A percentile compares a stretch with the other conserved stretches of the same genome.
Conservation (phyloP, 805 yeast species). For the Hanseniaspora valbyensis region DNA sequence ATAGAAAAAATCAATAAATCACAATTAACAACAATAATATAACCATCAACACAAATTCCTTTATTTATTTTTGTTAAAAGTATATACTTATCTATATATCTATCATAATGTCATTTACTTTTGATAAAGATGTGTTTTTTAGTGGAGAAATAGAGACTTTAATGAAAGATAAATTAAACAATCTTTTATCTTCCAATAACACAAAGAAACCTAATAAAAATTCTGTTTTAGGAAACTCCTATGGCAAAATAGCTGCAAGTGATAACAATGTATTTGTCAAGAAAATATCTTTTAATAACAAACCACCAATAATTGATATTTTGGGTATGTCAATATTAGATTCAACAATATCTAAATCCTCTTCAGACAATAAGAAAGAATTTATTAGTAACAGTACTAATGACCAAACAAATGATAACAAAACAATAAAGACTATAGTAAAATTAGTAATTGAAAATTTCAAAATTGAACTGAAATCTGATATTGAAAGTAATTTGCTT, state of each 20-base stretch:
- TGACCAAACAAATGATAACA: constrained; percentile 25
- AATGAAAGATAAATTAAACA: constrained; percentile 24
- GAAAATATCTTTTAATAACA: constrained; percentile 20
- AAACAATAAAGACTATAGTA: constrained; percentile 27
- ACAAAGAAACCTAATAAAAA: constrained; percentile 2
- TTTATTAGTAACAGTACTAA: constrained; percentile 18
- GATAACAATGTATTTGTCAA: constrained; percentile 16
- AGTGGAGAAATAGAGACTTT: constrained; percentile 27
- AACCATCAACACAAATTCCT: no score
- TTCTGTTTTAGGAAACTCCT: not conserved
- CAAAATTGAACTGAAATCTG: constrained; percentile 27
- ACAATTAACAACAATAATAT: no score
- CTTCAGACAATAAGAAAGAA: constrained; percentile 24
- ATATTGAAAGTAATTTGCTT: constrained; percentile 29
- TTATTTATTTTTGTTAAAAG: not conserved
- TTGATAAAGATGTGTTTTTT: constrained; percentile 24
- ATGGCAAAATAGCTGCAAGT: constrained; percentile 12
- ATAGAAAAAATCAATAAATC: no score
- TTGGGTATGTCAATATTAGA: constrained; percentile 27
- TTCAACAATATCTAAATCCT: constrained; percentile 26
- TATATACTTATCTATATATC: not conserved
- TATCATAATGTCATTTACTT: constrained; percentile 26
- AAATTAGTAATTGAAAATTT: constrained; percentile 28
- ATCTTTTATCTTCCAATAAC: constrained; percentile 20
- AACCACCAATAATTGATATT: constrained; percentile 18